Evolutionary conservation across 805 yeast species (phyloP), one percentile per base, ranked within the genome.

Genomic region (Starmerella etchellsii): DNA sequence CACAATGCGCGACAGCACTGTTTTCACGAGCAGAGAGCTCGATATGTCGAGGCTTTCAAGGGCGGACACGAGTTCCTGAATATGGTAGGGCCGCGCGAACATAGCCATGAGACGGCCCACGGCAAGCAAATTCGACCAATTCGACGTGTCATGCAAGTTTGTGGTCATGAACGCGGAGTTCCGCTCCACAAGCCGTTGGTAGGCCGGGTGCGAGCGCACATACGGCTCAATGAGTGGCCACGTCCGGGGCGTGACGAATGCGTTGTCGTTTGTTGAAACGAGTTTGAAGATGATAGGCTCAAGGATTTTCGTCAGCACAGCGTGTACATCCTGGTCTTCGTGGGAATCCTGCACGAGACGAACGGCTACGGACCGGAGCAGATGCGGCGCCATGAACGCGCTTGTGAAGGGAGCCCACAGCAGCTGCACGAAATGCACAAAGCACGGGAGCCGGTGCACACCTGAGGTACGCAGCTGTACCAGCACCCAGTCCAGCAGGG

Each of bases 331-430:
- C 13, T 6, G 8, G 21, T 30, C 33, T 6, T 16, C 21, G 30
- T 7, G 15, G 18, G 18, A 11, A 3, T 20, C 21, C 18, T 24
- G 29, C 16, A 33, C 24, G 15, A 14, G 33, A 3, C 40, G 40
- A 1, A 15, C 20, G 4, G 44, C 40, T 2, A 42, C 21, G 22
- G 39, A 18, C 4, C 42, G 27, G 22, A 45, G 27, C 18, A 45
- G 31, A 13, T 15, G 20, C 10, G 43, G 46, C 6, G 49, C 46
- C 24, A 37, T 33, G 9, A 13, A 22, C 11, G 4, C 13, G 18
- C 38, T 34, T 3, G 43, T 40, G 2, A 83, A 60, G 37, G 78
- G 80, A 39, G 64, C 64, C 95, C 95, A 85, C 52, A 81, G 80
- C 20, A 77, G 63, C 44, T 74, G 69, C 5, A 80, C 56, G 3